Percentiles rank a stretch among this genome's conserved stretches.
phyloP scores from a whole-genome alignment of 129 eudicot genomes.

The Heracleum sosnowskyi region DNA sequence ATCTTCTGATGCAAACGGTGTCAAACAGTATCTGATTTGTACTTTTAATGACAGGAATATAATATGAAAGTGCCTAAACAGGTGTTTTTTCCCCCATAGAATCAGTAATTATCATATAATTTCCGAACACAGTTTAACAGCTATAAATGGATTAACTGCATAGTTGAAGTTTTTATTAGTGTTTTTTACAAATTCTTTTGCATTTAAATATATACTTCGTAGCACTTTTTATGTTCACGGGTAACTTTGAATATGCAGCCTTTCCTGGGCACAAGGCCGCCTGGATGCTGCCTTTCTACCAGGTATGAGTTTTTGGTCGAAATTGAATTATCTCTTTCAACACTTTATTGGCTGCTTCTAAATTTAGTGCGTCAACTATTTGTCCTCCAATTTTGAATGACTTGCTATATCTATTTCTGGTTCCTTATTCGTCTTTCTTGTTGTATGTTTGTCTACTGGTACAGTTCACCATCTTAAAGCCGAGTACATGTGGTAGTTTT shows the following conservation, averaged over 20 bases:
- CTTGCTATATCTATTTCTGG: neutral
- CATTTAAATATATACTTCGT: neutral
- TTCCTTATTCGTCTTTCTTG: neutral
- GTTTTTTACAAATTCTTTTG: no score
- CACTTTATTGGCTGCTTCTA: neutral
- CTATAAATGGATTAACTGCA: no score
- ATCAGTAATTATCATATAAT: no score
- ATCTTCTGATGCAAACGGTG: no score
- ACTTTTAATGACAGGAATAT: no score
- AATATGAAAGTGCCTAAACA: no score
- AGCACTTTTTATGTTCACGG: neutral
- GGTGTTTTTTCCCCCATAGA: no score
- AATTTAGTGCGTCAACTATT: neutral
- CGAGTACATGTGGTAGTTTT: no score
- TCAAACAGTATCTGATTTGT: no score
- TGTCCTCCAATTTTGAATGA: neutral
- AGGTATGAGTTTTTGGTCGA: slow-evolving; percentile 19
- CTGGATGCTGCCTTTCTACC: slow-evolving; percentile 40
- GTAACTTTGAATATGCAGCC: slow-evolving; percentile 19
- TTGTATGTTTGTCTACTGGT: neutral
- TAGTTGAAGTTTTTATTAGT: no score
- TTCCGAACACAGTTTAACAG: no score
- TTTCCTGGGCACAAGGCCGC: slow-evolving; percentile 54
- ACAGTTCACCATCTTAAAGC: neutral
- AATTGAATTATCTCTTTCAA: neutral